Percentiles rank a stretch among this genome's conserved stretches.
These are phyloP conservation scores for Melastoma candidum DNA, from an alignment of 441 rosid genomes.

Conservation along the genomic window DNA sequence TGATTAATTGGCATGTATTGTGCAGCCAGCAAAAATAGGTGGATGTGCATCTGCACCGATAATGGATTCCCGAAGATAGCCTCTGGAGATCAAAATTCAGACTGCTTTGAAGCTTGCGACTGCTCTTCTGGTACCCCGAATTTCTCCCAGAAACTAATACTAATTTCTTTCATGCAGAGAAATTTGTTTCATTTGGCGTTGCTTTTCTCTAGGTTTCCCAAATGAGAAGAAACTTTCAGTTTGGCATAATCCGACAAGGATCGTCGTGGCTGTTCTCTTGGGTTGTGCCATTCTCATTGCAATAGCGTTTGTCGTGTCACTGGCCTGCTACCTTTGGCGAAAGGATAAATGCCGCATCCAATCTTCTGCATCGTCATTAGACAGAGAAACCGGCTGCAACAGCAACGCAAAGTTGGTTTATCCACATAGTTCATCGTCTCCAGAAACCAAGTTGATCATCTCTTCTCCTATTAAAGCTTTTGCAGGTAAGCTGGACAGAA, in stretches of 20 bases:
- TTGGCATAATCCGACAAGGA: constrained; percentile 43
- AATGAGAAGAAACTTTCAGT: constrained; percentile 22
- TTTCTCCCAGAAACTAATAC: background rate
- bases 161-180: background rate
- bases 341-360: constrained; percentile 35
- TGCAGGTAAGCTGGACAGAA: constrained; percentile 31
- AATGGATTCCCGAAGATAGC: constrained; percentile 64
- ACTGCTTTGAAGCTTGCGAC: constrained; percentile 80
- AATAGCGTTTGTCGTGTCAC: constrained; percentile 54
- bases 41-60: constrained; percentile 65
- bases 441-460: constrained; percentile 29
- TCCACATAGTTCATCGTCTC: constrained; percentile 35
- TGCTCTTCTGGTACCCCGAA: constrained; percentile 64
- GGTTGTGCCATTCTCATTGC: constrained; percentile 55
- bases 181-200: constrained; percentile 5
- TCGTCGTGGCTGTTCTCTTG: constrained; percentile 41
- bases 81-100: constrained; percentile 25
- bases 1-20: background rate
- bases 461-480: constrained; percentile 30
- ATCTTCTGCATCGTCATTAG: constrained; percentile 42
- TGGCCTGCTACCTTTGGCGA: constrained; percentile 41
- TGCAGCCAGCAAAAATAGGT: constrained; percentile 29
- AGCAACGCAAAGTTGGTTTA: constrained; percentile 71
- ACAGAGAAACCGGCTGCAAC: constrained; percentile 63
- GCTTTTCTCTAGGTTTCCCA: constrained; percentile 37